Evolutionary conservation across 805 yeast species (phyloP).

Genomic region (Cyberlindnera meyerae): DNA sequence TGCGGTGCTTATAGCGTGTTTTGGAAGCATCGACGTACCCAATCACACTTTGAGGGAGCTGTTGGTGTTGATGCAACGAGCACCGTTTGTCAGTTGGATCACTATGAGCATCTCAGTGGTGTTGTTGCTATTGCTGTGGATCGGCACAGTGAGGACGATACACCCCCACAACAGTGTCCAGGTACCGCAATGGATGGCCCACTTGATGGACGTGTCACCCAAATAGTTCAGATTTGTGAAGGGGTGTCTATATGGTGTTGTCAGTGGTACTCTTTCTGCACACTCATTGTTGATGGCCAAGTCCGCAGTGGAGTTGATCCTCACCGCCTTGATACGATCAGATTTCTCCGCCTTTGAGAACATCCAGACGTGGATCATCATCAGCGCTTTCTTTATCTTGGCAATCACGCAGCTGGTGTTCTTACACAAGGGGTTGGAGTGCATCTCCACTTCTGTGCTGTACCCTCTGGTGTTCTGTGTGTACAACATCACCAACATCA

Average conservation of each 20-base stretch:
- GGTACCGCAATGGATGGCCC: conserved; percentile 1
- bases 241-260: conserved; percentile 62
- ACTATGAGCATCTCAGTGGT: conserved; percentile 30
- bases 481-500: conserved; percentile 64
- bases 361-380: conserved; percentile 44
- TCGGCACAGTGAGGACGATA: conserved; percentile 17
- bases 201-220: conserved; percentile 3
- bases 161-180: conserved; percentile 1
- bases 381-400: conserved; percentile 49
- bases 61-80: conserved; percentile 35
- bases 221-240: conserved; percentile 31
- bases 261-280: conserved; percentile 77
- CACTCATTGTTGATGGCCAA: conserved; percentile 85
- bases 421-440: conserved; percentile 67
- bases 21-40: conserved; percentile 57
- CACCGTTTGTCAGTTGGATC: conserved; percentile 57
- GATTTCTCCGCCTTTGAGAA: conserved; percentile 35
- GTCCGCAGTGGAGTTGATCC: conserved; percentile 65
- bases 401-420: conserved; percentile 70
- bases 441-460: conserved; percentile 67
- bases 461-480: conserved; percentile 85
- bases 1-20: conserved; percentile 71
- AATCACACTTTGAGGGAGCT: conserved; percentile 46
- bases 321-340: conserved; percentile 36
- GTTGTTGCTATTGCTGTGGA: conserved; percentile 26